phyloP scores from a whole-genome alignment of 495 filamentous ascomycete genomes.

The Penicillium taxi region DNA sequence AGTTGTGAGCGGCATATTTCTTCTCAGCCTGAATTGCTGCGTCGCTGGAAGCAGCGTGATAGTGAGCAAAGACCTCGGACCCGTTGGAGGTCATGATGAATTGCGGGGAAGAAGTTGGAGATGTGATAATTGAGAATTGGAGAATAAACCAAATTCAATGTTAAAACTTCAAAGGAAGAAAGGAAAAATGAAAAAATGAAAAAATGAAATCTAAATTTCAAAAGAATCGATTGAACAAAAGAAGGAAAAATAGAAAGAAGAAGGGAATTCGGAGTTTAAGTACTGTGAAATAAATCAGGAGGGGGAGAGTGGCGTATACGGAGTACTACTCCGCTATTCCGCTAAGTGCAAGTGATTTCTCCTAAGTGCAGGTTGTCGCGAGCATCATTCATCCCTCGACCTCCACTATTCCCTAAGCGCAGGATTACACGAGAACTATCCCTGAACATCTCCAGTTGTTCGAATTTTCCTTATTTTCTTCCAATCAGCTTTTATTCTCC shows the following conservation, averaged over 20 bases:
- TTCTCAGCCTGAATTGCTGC: constrained; percentile 74
- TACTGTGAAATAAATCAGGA: constrained; percentile 10
- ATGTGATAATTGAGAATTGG: constrained; percentile 6
- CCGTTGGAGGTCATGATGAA: constrained; percentile 34
- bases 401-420: constrained; percentile 30
- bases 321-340: constrained; percentile 19
- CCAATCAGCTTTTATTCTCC: not conserved
- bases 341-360: constrained; percentile 39
- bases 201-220: constrained; percentile 8
- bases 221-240: constrained; percentile 7
- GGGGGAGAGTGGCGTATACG: constrained; percentile 12
- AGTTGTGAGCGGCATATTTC: constrained; percentile 91
- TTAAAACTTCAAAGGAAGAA: constrained; percentile 3
- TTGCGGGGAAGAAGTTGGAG: constrained; percentile 10
- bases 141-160: constrained; percentile 1
- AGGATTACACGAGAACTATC: constrained; percentile 24
- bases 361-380: constrained; percentile 58
- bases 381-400: constrained; percentile 19
- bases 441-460: not conserved
- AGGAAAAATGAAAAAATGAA: constrained; percentile 7
- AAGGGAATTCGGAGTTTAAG: constrained; percentile 10
- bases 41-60: constrained; percentile 75
- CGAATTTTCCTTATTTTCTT: not conserved
- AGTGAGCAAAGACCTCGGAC: constrained; percentile 42
- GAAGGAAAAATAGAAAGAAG: constrained; percentile 9